Percentiles rank a stretch among this genome's conserved stretches.
phyloP scores from a whole-genome alignment of 2,329 filamentous ascomycete genomes.

The Myriangium duriaei region DNA sequence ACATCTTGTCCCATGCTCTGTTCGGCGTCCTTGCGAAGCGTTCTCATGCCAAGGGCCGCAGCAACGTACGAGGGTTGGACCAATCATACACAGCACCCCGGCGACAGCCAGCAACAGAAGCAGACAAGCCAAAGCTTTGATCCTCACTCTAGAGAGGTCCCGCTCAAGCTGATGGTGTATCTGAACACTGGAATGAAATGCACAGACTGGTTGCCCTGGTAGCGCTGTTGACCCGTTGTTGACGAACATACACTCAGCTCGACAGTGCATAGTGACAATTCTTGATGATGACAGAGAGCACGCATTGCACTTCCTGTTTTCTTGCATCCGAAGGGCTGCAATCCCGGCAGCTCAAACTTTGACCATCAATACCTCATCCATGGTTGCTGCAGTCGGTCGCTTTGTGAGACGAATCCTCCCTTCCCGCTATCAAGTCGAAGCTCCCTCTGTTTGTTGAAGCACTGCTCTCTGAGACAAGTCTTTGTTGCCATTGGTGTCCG shows the following conservation, averaged over 20 bases:
- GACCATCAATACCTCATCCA: conserved; percentile 9
- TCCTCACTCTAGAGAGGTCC: conserved; percentile 88
- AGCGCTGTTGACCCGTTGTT: neutral
- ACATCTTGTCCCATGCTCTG: too few relatives aligned
- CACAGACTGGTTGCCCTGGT: too few relatives aligned
- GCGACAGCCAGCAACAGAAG: conserved; percentile 16
- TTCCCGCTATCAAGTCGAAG: conserved; percentile 13
- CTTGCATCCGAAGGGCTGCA: too few relatives aligned
- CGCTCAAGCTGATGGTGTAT: conserved; percentile 23
- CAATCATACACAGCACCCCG: neutral
- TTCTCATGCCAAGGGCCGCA: too few relatives aligned
- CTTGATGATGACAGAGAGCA: too few relatives aligned
- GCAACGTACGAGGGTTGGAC: too few relatives aligned
- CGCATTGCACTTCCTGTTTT: too few relatives aligned
- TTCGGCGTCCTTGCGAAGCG: too few relatives aligned
- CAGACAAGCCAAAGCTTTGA: conserved; percentile 92
- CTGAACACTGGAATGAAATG: neutral
- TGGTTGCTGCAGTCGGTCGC: conserved; percentile 14
- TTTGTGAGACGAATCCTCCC: conserved; percentile 15
- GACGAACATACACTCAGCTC: neutral
- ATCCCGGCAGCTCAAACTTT: too few relatives aligned
- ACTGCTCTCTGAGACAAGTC: conserved; percentile 83
- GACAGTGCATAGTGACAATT: neutral
- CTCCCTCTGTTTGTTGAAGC: conserved; percentile 66
- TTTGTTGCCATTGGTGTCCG: conserved; percentile 59